These are phyloP conservation scores for Aspergillus wentii DNA, from an alignment of 495 filamentous ascomycete species.

Conservation along the genomic window DNA sequence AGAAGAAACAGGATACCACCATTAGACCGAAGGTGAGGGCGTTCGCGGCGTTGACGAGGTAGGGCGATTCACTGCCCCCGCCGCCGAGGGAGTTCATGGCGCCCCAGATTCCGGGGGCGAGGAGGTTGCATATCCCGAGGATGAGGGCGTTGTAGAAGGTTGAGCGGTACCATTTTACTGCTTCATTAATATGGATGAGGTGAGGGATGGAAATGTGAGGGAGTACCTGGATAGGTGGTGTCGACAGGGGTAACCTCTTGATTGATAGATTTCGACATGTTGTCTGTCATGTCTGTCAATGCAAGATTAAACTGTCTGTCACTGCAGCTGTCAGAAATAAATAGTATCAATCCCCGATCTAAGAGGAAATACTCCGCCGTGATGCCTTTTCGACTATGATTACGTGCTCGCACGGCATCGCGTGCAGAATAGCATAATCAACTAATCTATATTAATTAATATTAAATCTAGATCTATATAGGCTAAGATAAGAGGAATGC, in stretches of 20 bases:
- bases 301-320: too few species aligned
- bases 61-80: conserved; percentile 56
- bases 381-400: conserved; percentile 21
- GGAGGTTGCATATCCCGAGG: conserved; percentile 58
- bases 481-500: too few species aligned
- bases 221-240: too few species aligned
- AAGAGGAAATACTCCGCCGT: too few species aligned
- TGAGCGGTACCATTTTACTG: conserved; percentile 61
- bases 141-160: conserved; percentile 61
- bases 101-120: conserved; percentile 62
- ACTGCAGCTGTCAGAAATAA: neutral
- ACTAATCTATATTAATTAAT: neutral
- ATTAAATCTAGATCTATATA: too few species aligned
- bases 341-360: too few species aligned
- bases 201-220: neutral
- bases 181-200: neutral
- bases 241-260: too few species aligned
- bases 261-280: too few species aligned
- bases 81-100: conserved; percentile 68
- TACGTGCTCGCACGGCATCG: conserved; percentile 39
- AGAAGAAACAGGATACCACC: conserved; percentile 52
- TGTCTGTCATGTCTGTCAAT: too few species aligned
- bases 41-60: conserved; percentile 66
- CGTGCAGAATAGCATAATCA: too few species aligned
- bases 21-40: conserved; percentile 63